Base-by-base conservation (phyloP, 1,284 basidiomycete species). In the Malassezia sp. region DNA sequence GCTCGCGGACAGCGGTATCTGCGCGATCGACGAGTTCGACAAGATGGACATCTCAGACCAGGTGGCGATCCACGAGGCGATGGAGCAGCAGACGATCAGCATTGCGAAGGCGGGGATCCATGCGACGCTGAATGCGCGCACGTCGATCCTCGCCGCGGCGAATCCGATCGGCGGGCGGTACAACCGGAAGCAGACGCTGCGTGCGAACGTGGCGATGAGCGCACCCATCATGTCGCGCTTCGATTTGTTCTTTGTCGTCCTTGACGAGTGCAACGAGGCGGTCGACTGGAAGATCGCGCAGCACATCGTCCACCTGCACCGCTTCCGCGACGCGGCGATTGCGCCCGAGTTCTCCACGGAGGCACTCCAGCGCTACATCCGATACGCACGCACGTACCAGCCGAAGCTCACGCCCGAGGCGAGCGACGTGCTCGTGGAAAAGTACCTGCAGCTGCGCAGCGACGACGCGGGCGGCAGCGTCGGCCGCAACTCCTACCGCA, bases 11-110 rank as follows among this genome's bases (percentile, higher is more conserved):
- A 97, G 97, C 60, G 93, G 93, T 17, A 96, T 97, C 70, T 99
- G 93, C 67, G 90, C 91, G 12, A 97, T 99, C 64, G 93, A 97
- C 75, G 93, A 97, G 72, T 97, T 99, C 71, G 91, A 99, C 79
- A 99, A 99, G 75, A 99, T 97, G 93, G 91, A 97, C 71, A 80
- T 96, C 37, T 82, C 86, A 2, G 93, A 97, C 36, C 93, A 97
- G 71, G 89, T 97, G 33, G 93, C 93, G 27, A 97, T 99, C 60
- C 93, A 99, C 77, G 91, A 97, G 77, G 90, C 93, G 2, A 97
- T 97, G 91, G 91, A 97, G 80, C 91, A 97, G 74, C 91, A 97
- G 75, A 97, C 91, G 1, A 96, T 97, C 64, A 95, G 89, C 27
- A 96, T 97, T 59, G 93, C 93, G 42, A 97, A 99, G 72, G 93